Conservation (phyloP, 345 rosid species). For the Syzygium jambos region DNA sequence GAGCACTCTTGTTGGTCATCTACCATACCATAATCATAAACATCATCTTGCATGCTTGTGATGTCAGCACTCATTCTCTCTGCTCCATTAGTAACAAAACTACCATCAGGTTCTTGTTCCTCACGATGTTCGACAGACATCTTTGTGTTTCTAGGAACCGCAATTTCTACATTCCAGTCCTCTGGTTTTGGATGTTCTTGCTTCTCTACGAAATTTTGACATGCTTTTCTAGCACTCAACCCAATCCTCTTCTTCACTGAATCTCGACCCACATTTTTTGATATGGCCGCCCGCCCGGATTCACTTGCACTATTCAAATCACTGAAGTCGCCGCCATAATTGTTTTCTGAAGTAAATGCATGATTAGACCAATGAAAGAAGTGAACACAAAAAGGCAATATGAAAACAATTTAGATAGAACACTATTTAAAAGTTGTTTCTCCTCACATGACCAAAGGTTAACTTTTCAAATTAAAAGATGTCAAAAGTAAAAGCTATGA, state of each 20-base stretch:
- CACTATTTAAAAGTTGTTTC: not conserved
- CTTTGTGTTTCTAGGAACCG: conserved; percentile 40
- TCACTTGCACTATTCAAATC: conserved; percentile 47
- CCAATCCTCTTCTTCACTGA: conserved; percentile 44
- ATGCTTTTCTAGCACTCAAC: conserved; percentile 35
- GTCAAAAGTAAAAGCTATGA: not conserved
- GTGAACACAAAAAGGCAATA: not conserved
- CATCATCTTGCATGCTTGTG: conserved; percentile 28
- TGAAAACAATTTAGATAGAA: not conserved
- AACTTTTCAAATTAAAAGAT: not conserved
- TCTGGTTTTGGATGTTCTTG: conserved; percentile 42
- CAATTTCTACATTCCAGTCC: conserved; percentile 74
- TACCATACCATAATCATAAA: conserved; percentile 44
- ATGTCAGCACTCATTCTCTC: conserved; percentile 34
- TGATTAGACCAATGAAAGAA: not conserved
- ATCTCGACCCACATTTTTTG: conserved; percentile 34
- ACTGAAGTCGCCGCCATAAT: conserved; percentile 42
- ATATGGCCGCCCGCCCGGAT: conserved; percentile 20
- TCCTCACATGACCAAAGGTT: not conserved
- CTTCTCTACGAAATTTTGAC: conserved; percentile 28
- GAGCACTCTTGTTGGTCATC: conserved; percentile 63
- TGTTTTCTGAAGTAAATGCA: conserved; percentile 44
- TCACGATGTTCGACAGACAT: conserved; percentile 29
- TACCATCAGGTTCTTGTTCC: conserved; percentile 78
- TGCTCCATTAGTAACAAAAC: conserved; percentile 55